A percentile compares a stretch with the other conserved stretches of the same genome.
Evolutionary conservation across 176 grass and related monocot species (phyloP).

Genomic region (Dendrocalamus sinicus): DNA sequence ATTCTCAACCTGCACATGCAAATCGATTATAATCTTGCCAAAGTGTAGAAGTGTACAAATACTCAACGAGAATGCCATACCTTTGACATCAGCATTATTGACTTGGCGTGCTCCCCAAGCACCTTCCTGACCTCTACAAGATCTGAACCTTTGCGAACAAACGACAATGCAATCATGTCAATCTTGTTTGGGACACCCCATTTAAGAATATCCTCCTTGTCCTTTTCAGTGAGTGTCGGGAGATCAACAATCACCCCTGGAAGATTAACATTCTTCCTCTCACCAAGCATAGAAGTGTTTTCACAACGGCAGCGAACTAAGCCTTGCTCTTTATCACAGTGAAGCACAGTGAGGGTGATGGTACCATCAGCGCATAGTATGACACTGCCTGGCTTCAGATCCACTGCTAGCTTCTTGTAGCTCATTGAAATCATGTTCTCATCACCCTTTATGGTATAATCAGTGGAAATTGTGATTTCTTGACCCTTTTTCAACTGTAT

Average conservation of each 20-base stretch:
- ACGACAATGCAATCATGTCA: conserved; percentile 87
- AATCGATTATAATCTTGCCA: conserved; percentile 11
- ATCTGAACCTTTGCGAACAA: conserved; percentile 84
- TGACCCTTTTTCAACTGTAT: conserved; percentile 71
- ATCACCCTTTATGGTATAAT: conserved; percentile 78
- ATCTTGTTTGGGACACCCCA: conserved; percentile 90
- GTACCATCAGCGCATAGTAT: conserved; percentile 82
- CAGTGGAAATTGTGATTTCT: conserved; percentile 73
- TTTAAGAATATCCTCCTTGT: conserved; percentile 79
- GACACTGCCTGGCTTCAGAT: conserved; percentile 68
- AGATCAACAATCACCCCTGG: conserved; percentile 87
- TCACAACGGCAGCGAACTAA: conserved; percentile 71
- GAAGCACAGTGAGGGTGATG: conserved; percentile 70
- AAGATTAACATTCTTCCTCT: conserved; percentile 93
- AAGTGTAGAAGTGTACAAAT: not conserved
- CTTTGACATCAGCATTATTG: conserved; percentile 89
- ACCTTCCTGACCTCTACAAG: conserved; percentile 69
- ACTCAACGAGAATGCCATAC: conserved; percentile 7
- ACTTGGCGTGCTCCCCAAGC: conserved; percentile 76
- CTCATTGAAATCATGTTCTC: conserved; percentile 78
- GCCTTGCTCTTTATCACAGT: conserved; percentile 58
- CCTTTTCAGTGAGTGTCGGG: conserved; percentile 81
- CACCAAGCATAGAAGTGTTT: conserved; percentile 76
- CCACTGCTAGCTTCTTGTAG: conserved; percentile 80
- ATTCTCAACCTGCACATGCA: conserved; percentile 75